A percentile compares a stretch with the other conserved stretches of the same genome.
Conservation (phyloP, 176 grass and related monocot genomes). For the Tillandsia leiboldiana region DNA sequence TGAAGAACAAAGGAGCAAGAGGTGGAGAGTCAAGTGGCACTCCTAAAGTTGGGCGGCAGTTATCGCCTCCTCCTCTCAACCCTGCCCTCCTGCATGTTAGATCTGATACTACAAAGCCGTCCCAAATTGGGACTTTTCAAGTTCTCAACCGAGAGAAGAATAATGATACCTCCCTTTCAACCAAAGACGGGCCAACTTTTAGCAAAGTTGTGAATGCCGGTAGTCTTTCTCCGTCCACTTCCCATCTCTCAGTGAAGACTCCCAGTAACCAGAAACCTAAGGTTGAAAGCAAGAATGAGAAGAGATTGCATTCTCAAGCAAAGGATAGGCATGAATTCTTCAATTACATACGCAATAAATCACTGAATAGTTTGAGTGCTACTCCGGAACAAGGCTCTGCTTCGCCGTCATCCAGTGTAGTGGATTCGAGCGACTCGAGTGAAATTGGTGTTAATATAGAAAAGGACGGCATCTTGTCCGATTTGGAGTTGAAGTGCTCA, state of each 20-base stretch:
- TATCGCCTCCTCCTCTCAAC: conserved; percentile 21
- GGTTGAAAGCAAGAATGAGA: conserved; percentile 17
- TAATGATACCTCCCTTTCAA: conserved; percentile 13
- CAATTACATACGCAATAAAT: conserved; percentile 32
- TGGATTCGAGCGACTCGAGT: conserved; percentile 2
- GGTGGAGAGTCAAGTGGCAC: conserved; percentile 6
- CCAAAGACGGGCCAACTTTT: conserved; percentile 13
- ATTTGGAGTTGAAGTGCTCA: background rate
- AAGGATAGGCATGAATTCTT: conserved; percentile 42
- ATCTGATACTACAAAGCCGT: conserved; percentile 26
- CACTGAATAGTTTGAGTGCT: conserved; percentile 6
- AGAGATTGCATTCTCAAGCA: conserved; percentile 26
- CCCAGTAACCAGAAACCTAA: conserved; percentile 15
- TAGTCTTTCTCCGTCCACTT: conserved; percentile 7
- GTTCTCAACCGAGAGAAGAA: conserved; percentile 41
- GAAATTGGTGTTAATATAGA: background rate
- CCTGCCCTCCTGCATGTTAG: conserved; percentile 15
- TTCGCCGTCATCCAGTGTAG: background rate
- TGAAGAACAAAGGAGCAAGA: conserved; percentile 28
- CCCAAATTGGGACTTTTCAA: conserved; percentile 33
- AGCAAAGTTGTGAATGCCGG: conserved; percentile 6
- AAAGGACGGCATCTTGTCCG: conserved; percentile 2
- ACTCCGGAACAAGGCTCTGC: conserved; percentile 12
- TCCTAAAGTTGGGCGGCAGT: conserved; percentile 16
- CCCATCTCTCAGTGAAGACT: conserved; percentile 17